A percentile compares a stretch with the other conserved stretches of the same genome.
Conservation (phyloP, 148 eudicot genomes). For the Vaccinium myrtillus region DNA sequence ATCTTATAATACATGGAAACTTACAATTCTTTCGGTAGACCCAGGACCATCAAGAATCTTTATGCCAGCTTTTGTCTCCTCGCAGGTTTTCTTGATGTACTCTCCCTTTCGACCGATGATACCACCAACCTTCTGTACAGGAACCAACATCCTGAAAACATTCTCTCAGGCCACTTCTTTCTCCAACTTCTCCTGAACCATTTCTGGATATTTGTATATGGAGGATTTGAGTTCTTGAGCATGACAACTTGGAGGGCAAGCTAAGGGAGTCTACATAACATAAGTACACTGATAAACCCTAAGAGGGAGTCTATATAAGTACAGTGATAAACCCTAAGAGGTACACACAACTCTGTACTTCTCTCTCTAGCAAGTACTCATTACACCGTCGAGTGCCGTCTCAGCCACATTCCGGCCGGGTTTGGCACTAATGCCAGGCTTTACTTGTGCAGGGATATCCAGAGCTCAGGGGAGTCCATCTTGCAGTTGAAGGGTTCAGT, state of each 20-base stretch:
- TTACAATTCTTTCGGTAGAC: neutral
- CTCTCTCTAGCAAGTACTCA: too few species aligned
- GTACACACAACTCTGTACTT: too few species aligned
- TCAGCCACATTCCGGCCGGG: too few species aligned
- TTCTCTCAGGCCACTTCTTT: constrained; percentile 8
- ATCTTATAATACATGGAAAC: neutral
- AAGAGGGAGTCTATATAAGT: too few species aligned
- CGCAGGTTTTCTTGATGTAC: constrained; percentile 7
- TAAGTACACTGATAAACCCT: too few species aligned
- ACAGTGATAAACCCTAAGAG: too few species aligned
- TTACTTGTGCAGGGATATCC: too few species aligned
- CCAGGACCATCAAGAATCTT: constrained; percentile 14
- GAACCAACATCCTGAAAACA: constrained; percentile 11
- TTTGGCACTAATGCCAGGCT: too few species aligned
- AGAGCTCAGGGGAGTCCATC: too few species aligned
- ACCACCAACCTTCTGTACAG: constrained; percentile 4
- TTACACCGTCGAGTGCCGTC: too few species aligned
- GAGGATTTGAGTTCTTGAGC: constrained; percentile 1
- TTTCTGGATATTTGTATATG: neutral
- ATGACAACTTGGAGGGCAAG: neutral
- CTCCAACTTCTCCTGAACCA: neutral
- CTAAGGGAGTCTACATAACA: too few species aligned
- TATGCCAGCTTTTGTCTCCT: constrained; percentile 8
- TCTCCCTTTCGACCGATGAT: constrained; percentile 5
- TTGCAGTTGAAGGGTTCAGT: too few species aligned